Percentiles rank a stretch among this genome's conserved stretches.
phyloP scores from a whole-genome alignment of 2,329 filamentous ascomycete genomes.

The Escovopsis sp. region DNA sequence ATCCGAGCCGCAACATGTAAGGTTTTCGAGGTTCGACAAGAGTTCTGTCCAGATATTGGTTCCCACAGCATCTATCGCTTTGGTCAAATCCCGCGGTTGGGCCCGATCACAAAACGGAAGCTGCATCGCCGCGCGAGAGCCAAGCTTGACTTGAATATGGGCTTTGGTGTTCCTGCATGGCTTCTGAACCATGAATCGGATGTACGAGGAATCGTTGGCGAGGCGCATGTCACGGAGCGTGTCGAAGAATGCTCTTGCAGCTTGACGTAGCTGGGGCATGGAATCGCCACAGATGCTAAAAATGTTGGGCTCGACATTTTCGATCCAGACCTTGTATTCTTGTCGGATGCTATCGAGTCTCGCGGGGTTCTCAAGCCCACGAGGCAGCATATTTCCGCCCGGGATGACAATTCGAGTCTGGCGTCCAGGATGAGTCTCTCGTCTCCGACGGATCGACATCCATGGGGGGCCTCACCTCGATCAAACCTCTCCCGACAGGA shows the following conservation, averaged over 20 bases:
- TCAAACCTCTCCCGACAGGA: constrained; percentile 10
- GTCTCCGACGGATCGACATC: too few relatives aligned
- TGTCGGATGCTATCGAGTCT: constrained; percentile 16
- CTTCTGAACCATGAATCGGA: constrained; percentile 16
- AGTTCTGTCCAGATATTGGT: constrained; percentile 10
- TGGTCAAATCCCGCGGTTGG: background rate
- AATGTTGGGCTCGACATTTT: constrained; percentile 9
- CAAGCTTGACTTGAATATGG: constrained; percentile 11
- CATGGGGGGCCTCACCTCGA: constrained; percentile 9
- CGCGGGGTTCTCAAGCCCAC: constrained; percentile 10
- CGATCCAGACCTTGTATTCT: constrained; percentile 19
- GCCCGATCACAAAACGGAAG: background rate
- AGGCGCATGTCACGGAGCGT: constrained; percentile 19
- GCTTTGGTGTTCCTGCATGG: constrained; percentile 6
- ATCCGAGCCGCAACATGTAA: constrained; percentile 12
- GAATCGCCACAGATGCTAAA: constrained; percentile 14
- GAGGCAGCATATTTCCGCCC: constrained; percentile 13
- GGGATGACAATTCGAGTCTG: constrained; percentile 17
- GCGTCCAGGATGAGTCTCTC: background rate
- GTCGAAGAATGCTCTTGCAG: constrained; percentile 16
- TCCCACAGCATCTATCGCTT: constrained; percentile 4
- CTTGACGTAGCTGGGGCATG: constrained; percentile 13
- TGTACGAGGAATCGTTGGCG: constrained; percentile 11
- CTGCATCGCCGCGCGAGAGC: constrained; percentile 11
- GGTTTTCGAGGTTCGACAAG: constrained; percentile 9